Evolutionary conservation across 495 filamentous ascomycete species (phyloP).

Genomic region (Pyrenula aspistea): DNA sequence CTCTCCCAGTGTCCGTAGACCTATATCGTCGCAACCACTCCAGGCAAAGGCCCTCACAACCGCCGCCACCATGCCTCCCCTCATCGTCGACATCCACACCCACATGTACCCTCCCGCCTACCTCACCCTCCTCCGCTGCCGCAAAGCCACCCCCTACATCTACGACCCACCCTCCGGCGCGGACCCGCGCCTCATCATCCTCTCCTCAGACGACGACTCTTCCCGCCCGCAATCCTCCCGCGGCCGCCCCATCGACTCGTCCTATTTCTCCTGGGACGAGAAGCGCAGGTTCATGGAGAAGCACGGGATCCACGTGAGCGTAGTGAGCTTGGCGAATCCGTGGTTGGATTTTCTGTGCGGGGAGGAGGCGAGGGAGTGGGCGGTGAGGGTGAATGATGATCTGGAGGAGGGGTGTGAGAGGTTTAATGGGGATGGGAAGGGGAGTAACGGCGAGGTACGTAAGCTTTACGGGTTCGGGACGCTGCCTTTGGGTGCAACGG

Average conservation of each 20-base stretch:
- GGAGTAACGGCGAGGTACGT: background rate
- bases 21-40: no score
- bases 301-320: slow-evolving; percentile 69
- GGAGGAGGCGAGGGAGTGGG: slow-evolving; percentile 46
- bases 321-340: slow-evolving; percentile 86
- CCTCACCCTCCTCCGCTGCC: slow-evolving; percentile 65
- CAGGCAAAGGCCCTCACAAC: no score
- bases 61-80: slow-evolving; percentile 15
- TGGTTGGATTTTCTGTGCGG: slow-evolving; percentile 82
- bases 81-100: slow-evolving; percentile 82
- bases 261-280: slow-evolving; percentile 56
- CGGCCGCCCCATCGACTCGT: slow-evolving; percentile 63
- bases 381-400: slow-evolving; percentile 61
- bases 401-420: slow-evolving; percentile 54
- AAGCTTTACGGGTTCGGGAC: slow-evolving; percentile 69
- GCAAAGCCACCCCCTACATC: slow-evolving; percentile 68
- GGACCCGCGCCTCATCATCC: slow-evolving; percentile 66
- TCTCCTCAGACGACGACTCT: slow-evolving; percentile 48
- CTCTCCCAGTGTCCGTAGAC: no score
- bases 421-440: slow-evolving; percentile 32
- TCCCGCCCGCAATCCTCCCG: slow-evolving; percentile 37
- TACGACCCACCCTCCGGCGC: slow-evolving; percentile 45
- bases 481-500: slow-evolving; percentile 62
- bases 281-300: slow-evolving; percentile 82
- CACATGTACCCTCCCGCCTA: slow-evolving; percentile 87